phyloP scores from a whole-genome alignment of 306 rosid species.

The Trifolium fragiferum region DNA sequence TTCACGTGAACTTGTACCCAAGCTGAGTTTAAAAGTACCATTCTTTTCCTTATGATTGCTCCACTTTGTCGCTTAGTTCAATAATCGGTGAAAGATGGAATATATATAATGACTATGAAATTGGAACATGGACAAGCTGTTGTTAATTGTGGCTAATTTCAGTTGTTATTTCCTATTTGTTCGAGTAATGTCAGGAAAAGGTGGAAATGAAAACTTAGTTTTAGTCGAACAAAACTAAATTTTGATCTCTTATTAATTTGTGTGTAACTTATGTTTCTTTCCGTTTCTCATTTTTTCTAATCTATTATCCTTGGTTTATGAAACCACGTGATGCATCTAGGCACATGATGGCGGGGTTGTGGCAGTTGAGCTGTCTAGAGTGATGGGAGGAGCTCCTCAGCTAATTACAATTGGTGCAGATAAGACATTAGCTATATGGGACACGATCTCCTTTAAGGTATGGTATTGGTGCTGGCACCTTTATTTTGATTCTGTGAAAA shows the following conservation, averaged over 20 bases:
- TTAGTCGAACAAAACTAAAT: constrained; percentile 20
- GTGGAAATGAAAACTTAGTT: constrained; percentile 14
- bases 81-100: constrained; percentile 32
- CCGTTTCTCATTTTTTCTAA: constrained; percentile 19
- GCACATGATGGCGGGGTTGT: constrained; percentile 99
- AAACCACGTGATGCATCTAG: constrained; percentile 54
- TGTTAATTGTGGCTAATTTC: constrained; percentile 30
- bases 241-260: constrained; percentile 12
- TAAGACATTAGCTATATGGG: constrained; percentile 98
- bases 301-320: constrained; percentile 37
- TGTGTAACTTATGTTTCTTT: constrained; percentile 19
- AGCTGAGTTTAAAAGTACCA: constrained; percentile 85
- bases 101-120: constrained; percentile 39
- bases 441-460: constrained; percentile 94
- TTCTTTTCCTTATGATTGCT: constrained; percentile 36
- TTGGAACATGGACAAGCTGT: constrained; percentile 18
- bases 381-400: constrained; percentile 95
- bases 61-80: constrained; percentile 16
- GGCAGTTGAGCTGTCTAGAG: constrained; percentile 96
- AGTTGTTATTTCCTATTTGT: constrained; percentile 37
- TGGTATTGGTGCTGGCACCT: constrained; percentile 14
- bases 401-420: constrained; percentile 98
- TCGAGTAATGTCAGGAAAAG: constrained; percentile 28
- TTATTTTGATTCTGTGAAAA: constrained; percentile 30
- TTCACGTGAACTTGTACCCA: constrained; percentile 98